phyloP scores from a whole-genome alignment of 2,329 filamentous ascomycete genomes.

The Trichoderma gracile region DNA sequence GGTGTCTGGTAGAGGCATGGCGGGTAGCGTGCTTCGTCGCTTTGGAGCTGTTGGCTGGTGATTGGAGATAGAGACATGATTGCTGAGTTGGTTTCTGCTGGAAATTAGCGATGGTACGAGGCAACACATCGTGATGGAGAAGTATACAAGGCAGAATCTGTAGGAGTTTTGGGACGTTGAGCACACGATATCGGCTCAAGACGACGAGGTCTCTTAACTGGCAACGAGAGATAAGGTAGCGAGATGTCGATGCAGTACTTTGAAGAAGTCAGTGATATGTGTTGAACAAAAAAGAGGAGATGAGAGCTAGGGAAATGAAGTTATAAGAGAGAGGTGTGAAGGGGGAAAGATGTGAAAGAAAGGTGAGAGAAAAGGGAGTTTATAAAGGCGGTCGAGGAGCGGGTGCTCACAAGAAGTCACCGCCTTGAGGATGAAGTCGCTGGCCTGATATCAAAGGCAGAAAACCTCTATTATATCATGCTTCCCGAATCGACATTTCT shows the following conservation, averaged over 20 bases:
- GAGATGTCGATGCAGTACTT: too few relatives aligned
- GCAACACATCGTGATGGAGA: too few relatives aligned
- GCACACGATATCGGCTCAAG: not conserved
- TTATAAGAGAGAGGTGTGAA: not conserved
- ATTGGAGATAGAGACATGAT: not conserved
- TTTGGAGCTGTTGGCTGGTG: not conserved
- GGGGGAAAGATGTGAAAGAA: not conserved
- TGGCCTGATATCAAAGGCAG: too few relatives aligned
- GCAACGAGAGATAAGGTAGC: too few relatives aligned
- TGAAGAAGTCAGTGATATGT: too few relatives aligned
- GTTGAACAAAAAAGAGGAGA: too few relatives aligned
- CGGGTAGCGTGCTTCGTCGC: not conserved
- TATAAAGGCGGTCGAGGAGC: not conserved
- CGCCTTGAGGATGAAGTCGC: not conserved
- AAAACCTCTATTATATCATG: not conserved
- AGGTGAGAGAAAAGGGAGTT: not conserved
- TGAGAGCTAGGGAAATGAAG: not conserved
- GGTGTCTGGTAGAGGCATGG: not conserved
- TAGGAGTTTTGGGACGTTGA: not conserved
- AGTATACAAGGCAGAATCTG: not conserved
- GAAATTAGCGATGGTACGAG: not conserved
- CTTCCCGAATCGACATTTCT: not conserved
- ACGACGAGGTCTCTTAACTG: too few relatives aligned
- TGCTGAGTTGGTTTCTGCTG: not conserved
- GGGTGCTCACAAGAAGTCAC: not conserved